Percentiles rank a stretch among this genome's conserved stretches.
Evolutionary conservation across 2,329 filamentous ascomycete species (phyloP).

Genomic region (Fusarium sp.): DNA sequence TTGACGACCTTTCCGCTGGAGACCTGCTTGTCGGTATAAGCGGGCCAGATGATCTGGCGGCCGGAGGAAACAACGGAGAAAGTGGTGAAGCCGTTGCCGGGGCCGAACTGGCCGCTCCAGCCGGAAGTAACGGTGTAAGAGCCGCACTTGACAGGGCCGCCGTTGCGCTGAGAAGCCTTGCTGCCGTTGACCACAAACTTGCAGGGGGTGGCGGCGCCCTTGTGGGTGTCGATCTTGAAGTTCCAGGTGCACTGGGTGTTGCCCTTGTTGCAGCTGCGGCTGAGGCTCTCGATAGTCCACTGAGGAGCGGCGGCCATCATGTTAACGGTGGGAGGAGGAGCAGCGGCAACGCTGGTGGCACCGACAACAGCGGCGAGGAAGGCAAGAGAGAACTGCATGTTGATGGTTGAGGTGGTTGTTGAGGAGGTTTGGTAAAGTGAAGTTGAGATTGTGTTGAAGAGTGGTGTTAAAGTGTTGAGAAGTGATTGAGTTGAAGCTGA

Average conservation of each 20-base stretch:
- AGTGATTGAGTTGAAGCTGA: slow-evolving; percentile 31
- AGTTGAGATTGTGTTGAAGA: background rate
- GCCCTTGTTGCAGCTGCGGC: slow-evolving; percentile 56
- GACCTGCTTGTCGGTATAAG: slow-evolving; percentile 67
- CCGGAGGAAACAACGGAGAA: slow-evolving; percentile 60
- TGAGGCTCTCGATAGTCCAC: slow-evolving; percentile 59
- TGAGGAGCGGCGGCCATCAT: slow-evolving; percentile 58
- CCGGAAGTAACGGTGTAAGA: slow-evolving; percentile 65
- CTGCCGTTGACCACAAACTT: slow-evolving; percentile 51
- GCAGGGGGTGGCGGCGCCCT: slow-evolving; percentile 53
- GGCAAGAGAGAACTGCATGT: slow-evolving; percentile 61
- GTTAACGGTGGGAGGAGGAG: slow-evolving; percentile 53
- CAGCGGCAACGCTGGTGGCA: slow-evolving; percentile 52
- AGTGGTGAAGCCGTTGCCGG: slow-evolving; percentile 67
- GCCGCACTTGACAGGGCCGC: slow-evolving; percentile 61
- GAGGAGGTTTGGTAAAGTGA: background rate
- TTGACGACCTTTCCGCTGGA: slow-evolving; percentile 59
- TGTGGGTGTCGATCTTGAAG: slow-evolving; percentile 61
- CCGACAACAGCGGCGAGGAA: slow-evolving; percentile 52
- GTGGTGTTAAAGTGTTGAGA: background rate
- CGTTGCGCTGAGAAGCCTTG: slow-evolving; percentile 55
- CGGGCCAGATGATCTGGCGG: slow-evolving; percentile 64
- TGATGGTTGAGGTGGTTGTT: slow-evolving; percentile 38
- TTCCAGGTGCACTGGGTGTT: slow-evolving; percentile 60
- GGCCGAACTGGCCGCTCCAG: slow-evolving; percentile 70